Percentiles rank a stretch among this genome's conserved stretches.
Evolutionary conservation across 768 basidiomycete genomes (phyloP).

Genomic region (Leccinum broughii): DNA sequence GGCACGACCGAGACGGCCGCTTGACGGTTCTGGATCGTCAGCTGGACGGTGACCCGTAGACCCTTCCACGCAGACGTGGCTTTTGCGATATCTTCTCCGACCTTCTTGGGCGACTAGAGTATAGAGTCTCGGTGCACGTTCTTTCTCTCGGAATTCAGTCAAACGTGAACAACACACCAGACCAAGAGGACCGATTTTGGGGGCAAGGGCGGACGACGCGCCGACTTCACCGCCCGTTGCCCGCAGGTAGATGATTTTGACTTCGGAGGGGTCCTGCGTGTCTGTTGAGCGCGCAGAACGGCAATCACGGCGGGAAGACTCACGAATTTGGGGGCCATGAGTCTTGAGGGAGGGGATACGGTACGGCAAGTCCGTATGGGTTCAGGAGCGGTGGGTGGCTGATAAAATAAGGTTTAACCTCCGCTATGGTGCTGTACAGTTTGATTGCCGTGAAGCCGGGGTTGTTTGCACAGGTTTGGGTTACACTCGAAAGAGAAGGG

Average conservation of each 20-base stretch:
- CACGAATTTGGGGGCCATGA: constrained; percentile 82
- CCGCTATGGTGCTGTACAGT: constrained; percentile 63
- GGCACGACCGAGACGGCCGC: constrained; percentile 95
- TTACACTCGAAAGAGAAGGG: not conserved
- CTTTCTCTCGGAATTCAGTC: not conserved
- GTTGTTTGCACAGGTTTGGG: constrained; percentile 41
- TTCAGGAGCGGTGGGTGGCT: constrained; percentile 19
- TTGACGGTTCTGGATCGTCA: constrained; percentile 99
- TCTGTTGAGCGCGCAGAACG: constrained; percentile 9
- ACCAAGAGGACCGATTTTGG: constrained; percentile 99
- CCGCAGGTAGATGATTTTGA: constrained; percentile 98
- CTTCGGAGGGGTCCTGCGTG: constrained; percentile 90
- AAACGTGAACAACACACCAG: constrained; percentile 59
- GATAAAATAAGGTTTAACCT: constrained; percentile 52
- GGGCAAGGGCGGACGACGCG: constrained; percentile 96
- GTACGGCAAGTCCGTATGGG: constrained; percentile 4
- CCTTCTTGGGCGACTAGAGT: constrained; percentile 95
- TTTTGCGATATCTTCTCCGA: constrained; percentile 99
- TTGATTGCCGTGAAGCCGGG: constrained; percentile 22
- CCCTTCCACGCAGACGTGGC: constrained; percentile 99
- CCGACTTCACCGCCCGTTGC: constrained; percentile 99
- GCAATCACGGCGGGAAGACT: constrained; percentile 19
- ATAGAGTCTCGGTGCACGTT: constrained; percentile 14
- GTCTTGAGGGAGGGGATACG: constrained; percentile 28
- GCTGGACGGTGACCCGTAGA: constrained; percentile 97